Evolutionary conservation across 2,329 filamentous ascomycete species (phyloP).

Genomic region (Didymellaceae sp.): DNA sequence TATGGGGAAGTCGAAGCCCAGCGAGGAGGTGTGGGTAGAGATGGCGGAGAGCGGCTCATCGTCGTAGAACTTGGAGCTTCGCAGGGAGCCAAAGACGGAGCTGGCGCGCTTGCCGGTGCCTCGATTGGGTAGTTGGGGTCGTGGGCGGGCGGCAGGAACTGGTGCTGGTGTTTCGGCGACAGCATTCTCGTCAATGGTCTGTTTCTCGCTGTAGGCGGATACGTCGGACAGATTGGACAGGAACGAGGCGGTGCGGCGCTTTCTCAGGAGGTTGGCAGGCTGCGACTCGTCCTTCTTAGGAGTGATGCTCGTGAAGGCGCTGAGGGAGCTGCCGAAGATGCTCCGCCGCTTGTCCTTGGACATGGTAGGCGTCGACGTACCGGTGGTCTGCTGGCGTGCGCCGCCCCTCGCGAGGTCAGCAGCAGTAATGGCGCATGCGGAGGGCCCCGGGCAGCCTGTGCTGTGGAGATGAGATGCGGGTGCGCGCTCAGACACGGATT

Average conservation of each 20-base stretch:
- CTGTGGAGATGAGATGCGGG: too few species aligned
- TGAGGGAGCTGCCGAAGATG: conserved; percentile 47
- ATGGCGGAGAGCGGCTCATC: conserved; percentile 57
- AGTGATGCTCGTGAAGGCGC: conserved; percentile 37
- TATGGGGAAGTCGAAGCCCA: conserved; percentile 49
- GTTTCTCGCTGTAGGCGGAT: conserved; percentile 31
- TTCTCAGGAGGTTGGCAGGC: conserved; percentile 45
- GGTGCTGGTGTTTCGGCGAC: conserved; percentile 16
- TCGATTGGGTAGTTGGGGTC: conserved; percentile 28
- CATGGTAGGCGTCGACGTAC: conserved; percentile 35
- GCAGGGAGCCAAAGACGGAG: conserved; percentile 66
- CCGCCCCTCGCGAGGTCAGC: conserved; percentile 41
- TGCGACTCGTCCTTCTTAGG: conserved; percentile 43
- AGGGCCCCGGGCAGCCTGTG: conserved; percentile 20
- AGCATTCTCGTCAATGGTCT: conserved; percentile 20
- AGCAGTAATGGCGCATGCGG: conserved; percentile 30
- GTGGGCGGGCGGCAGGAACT: conserved; percentile 14
- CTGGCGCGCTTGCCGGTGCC: conserved; percentile 36
- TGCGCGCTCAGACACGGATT: conserved; percentile 5
- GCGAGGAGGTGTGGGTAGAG: conserved; percentile 57
- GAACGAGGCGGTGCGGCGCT: conserved; percentile 47
- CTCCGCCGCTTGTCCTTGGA: conserved; percentile 47
- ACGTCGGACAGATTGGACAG: conserved; percentile 42
- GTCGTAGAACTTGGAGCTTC: conserved; percentile 61
- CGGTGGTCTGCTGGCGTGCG: conserved; percentile 24